Percentiles rank a stretch among this genome's conserved stretches.
These are phyloP conservation scores for Auricularia sp. DNA, from an alignment of 768 basidiomycete species.

Conservation along the genomic window DNA sequence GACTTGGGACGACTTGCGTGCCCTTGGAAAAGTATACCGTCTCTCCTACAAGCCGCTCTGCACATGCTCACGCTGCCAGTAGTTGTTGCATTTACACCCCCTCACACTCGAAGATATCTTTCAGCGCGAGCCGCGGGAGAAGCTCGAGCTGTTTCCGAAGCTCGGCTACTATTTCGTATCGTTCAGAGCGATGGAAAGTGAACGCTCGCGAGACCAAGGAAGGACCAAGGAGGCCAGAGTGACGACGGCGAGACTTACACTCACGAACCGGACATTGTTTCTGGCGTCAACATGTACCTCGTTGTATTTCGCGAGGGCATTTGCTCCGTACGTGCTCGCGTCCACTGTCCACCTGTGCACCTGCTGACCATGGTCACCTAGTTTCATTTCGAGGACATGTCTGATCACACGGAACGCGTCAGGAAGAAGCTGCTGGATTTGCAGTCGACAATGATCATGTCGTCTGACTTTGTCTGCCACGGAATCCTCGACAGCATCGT, in stretches of 20 bases:
- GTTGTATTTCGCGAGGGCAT: conserved; percentile 86
- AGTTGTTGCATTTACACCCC: conserved; percentile 85
- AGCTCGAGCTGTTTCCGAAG: conserved; percentile 76
- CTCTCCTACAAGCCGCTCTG: neutral
- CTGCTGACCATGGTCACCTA: conserved; percentile 19
- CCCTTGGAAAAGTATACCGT: conserved; percentile 62
- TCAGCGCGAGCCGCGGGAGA: conserved; percentile 85
- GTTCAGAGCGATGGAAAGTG: conserved; percentile 69
- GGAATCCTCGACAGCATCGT: conserved; percentile 88
- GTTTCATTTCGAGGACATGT: conserved; percentile 89
- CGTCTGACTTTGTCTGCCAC: conserved; percentile 95
- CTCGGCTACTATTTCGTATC: conserved; percentile 90
- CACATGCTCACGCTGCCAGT: neutral
- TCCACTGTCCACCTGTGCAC: neutral
- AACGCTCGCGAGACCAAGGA: conserved; percentile 25
- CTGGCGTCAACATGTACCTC: conserved; percentile 80
- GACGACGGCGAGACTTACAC: conserved; percentile 11
- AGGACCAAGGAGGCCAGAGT: conserved; percentile 7
- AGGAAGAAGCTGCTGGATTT: conserved; percentile 57
- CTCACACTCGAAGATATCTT: conserved; percentile 89
- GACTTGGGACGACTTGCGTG: conserved; percentile 77
- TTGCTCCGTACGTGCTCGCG: conserved; percentile 43
- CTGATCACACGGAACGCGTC: conserved; percentile 75
- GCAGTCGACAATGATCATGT: conserved; percentile 54
- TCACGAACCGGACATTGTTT: conserved; percentile 40